Base-by-base conservation (phyloP, 176 grass and related monocot genomes). In the Puya raimondii region DNA sequence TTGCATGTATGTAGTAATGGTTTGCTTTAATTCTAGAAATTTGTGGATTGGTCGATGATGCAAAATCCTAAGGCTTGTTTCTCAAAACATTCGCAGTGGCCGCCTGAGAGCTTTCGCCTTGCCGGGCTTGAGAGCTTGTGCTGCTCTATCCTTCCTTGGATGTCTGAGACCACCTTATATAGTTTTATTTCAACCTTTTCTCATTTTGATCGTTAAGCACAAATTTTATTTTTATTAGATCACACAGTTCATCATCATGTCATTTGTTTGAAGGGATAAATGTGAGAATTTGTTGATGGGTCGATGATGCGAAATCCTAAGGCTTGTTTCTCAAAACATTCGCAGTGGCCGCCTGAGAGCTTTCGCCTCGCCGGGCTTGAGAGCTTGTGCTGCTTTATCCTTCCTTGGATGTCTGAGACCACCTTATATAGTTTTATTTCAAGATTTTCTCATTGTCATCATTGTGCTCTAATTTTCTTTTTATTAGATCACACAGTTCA, bases 121-220 rank as follows among this genome's bases (percentile, higher is more conserved):
- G 76, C 80, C 72, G 70, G 76, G 85, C 85, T 83, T 76, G 76
- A 87, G 80, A 83, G 76, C 68, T 80, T 1, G 12, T 88, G 85
- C 85, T 83, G 80, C 17, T 53, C 56, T 56, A 33, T 83, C 80
- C 85, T 79, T 87, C 76, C 80, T 83, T 76, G 68, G 80, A 80
- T 87, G 80, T 83, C 80, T 73, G 77, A 83, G 54, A 3, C 54
- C 14, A 58, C 4, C 29, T 33, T 4, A 5, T 33, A 33, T 33
- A 33, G 29, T 33, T 33, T 33, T 33, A 33, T 33, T 6, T 33
- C 29, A 33, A 5, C 29, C 3, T 33, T 33, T 33, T 4, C 3
- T 33, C 29, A 33, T 33, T 33, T 33, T 33, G 29, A 33, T 33
- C 0, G 23, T 23, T 23, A 23, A 23, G 23, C 23, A 1, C 23